These are phyloP conservation scores for Nidula microcarpa DNA, from an alignment of 768 basidiomycete genomes.

Conservation along the genomic window DNA sequence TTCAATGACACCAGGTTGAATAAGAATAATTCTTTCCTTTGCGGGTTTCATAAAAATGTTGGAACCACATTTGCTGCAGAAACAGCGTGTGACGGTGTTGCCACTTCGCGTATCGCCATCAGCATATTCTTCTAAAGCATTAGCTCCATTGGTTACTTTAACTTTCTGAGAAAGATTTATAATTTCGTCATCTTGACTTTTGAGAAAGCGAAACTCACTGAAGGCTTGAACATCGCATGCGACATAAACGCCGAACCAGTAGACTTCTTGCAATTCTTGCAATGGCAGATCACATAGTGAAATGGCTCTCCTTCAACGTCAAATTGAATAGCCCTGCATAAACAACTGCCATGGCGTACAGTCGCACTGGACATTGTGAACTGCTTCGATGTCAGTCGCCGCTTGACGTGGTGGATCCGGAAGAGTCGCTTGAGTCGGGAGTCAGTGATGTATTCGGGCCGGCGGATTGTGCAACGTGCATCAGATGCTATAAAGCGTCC, in stretches of 20 bases:
- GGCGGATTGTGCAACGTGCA: too few species aligned
- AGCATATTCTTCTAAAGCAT: conserved; percentile 6
- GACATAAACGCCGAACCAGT: conserved; percentile 27
- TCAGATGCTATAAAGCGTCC: too few species aligned
- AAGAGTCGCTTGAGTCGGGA: too few species aligned
- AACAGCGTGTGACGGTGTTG: conserved; percentile 19
- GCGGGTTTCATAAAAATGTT: conserved; percentile 17
- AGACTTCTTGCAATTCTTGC: conserved; percentile 26
- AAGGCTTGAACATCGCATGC: conserved; percentile 23
- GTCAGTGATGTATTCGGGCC: too few species aligned
- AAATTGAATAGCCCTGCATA: conserved; percentile 22
- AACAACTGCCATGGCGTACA: conserved; percentile 8
- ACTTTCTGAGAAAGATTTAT: background rate
- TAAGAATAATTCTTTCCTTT: conserved; percentile 13
- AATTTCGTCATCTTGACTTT: background rate
- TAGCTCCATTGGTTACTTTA: background rate
- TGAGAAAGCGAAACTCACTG: conserved; percentile 9
- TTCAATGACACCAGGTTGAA: conserved; percentile 18
- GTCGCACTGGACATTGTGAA: too few species aligned
- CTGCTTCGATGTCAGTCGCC: too few species aligned
- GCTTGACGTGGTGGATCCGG: too few species aligned
- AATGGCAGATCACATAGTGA: conserved; percentile 26
- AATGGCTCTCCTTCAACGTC: conserved; percentile 22
- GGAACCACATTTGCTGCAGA: conserved; percentile 26
- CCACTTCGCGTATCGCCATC: conserved; percentile 22